Conservation (phyloP, 23 red algal genomes). For the Gracilaria vermiculophylla region DNA sequence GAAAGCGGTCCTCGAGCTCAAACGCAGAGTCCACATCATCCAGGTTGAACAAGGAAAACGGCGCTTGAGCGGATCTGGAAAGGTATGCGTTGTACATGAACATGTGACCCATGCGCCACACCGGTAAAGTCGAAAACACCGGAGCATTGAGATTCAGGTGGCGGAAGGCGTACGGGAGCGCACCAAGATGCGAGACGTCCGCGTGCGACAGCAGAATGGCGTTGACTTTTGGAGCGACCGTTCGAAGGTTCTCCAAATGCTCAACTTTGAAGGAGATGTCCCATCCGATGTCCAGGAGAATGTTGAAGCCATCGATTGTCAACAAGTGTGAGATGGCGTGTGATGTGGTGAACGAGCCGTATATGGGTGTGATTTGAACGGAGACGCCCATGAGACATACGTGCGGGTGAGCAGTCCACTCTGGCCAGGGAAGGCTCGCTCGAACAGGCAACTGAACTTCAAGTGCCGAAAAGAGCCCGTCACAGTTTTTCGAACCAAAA, state of each 20-base stretch:
- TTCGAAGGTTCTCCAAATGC: conserved; percentile 32
- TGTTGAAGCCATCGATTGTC: conserved; percentile 80
- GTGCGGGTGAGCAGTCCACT: background rate
- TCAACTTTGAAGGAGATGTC: conserved; percentile 59
- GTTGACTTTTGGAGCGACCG: conserved; percentile 75
- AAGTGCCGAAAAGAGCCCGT: too few species aligned
- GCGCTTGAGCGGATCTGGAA: conserved; percentile 32
- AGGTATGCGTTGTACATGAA: conserved; percentile 93
- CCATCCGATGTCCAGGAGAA: conserved; percentile 98
- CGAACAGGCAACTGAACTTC: background rate
- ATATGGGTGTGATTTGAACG: conserved; percentile 85
- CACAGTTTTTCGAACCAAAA: too few species aligned
- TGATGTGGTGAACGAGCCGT: conserved; percentile 72
- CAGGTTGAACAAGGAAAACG: conserved; percentile 79
- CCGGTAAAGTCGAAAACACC: conserved; percentile 84
- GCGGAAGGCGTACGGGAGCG: conserved; percentile 85
- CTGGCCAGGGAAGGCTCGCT: background rate
- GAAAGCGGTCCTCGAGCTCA: conserved; percentile 54
- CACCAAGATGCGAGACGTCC: conserved; percentile 88
- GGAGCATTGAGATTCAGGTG: conserved; percentile 65
- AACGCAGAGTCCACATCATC: conserved; percentile 97
- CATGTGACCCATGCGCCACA: conserved; percentile 95
- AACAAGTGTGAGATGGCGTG: conserved; percentile 76
- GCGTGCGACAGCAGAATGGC: conserved; percentile 91
- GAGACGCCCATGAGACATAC: conserved; percentile 25